Base-by-base conservation (phyloP, 441 rosid species). In the Caryocar brasiliense region DNA sequence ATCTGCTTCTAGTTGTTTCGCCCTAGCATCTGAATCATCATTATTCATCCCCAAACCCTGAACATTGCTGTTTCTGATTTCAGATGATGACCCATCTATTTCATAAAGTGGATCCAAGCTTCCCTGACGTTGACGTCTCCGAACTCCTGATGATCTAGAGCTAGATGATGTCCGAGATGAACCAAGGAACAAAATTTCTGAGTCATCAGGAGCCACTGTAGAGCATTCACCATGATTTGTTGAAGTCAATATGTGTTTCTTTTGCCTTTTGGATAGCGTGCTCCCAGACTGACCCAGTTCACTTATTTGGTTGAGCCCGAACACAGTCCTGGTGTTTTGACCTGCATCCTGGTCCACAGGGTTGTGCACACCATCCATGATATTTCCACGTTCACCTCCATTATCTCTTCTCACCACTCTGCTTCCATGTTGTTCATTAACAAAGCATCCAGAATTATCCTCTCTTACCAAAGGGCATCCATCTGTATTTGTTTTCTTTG, bases 1-100 rank as follows among this genome's bases (percentile, higher is more conserved):
- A 77, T 91, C 98, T 15, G 86, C 96, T 71, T 83, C 93, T 15
- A 87, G 54, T 67, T 91, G 98, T 62, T 80, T 77, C 48, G 73
- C 74, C 66, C 71, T 81, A 49, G 70, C 66, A 67, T 78, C 77
- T 35, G 64, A 74, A 19, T 65, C 80, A 47, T 62, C 65, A 41
- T 59, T 73, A 57, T 62, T 56, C 12, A 53, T 43, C 33, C 64
- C 73, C 34, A 37, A 20, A 49, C 51, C 49, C 56, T 14, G 66
- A 36, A 55, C 43, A 17, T 44, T 34, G 29, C 29, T 35, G 20
- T 20, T 44, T 50, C 78, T 68, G 56, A 47, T 59, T 34, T 49
- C 78, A 54, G 79, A 72, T 42, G 75, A 67, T 14, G 51, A 37
- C 57, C 67, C 86, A 27, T 71, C 80, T 58, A 78, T 40, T 58